A percentile compares a stretch with the other conserved stretches of the same genome.
phyloP scores from a whole-genome alignment of 352 stramenopile genomes.

The Globisporangium sylvaticum region DNA sequence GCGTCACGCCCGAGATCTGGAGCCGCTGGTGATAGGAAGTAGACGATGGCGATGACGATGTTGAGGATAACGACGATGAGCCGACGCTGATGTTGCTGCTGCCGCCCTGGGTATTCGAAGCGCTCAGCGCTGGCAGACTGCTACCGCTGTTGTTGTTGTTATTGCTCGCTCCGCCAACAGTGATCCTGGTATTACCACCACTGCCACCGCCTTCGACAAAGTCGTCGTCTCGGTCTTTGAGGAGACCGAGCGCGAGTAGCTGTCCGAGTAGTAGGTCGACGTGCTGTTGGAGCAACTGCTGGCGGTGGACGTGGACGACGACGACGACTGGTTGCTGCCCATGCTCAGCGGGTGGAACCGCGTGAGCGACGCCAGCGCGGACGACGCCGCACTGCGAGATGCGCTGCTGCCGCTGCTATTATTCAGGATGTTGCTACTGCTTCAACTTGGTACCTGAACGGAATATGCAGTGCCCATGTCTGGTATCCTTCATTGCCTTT shows the following conservation, averaged over 20 bases:
- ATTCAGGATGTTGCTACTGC: not conserved
- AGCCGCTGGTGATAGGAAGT: conserved; percentile 14
- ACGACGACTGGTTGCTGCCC: conserved; percentile 27
- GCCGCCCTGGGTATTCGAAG: conserved; percentile 3
- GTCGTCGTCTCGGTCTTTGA: conserved; percentile 19
- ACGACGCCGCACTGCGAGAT: conserved; percentile 26
- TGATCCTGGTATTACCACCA: not conserved
- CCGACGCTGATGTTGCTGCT: conserved; percentile 12
- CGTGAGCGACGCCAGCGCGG: conserved; percentile 39
- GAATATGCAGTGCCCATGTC: no score
- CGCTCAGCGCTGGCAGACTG: conserved; percentile 19
- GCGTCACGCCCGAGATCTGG: conserved; percentile 3
- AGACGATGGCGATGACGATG: not conserved
- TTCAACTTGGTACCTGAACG: no score
- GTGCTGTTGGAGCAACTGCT: not conserved
- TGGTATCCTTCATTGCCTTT: no score
- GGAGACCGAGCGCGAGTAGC: conserved; percentile 10
- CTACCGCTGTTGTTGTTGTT: conserved; percentile 11
- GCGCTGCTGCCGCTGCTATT: not conserved
- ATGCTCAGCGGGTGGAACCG: conserved; percentile 27
- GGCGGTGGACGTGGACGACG: not conserved
- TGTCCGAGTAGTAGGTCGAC: conserved; percentile 15
- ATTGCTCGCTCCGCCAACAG: not conserved
- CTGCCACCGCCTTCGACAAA: not conserved
- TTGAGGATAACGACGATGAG: not conserved